These are phyloP conservation scores for Myrmaecium sp. DNA, from an alignment of 2,329 filamentous ascomycete genomes.

Conservation along the genomic window DNA sequence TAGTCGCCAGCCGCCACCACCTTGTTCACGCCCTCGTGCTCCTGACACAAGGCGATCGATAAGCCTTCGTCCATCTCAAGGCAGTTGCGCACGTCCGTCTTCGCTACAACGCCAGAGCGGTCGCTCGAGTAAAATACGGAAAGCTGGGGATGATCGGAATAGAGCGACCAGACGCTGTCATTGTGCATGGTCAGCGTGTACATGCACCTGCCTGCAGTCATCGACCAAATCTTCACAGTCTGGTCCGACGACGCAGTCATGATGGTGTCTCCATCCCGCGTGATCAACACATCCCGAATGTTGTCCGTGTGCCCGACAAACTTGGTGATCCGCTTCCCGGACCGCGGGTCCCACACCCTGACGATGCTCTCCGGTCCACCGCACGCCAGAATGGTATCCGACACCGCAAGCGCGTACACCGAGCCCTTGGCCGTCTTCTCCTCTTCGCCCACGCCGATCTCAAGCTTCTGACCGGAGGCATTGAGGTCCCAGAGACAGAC, in stretches of 20 bases:
- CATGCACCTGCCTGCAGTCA: slow-evolving; percentile 89
- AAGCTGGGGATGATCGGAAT: slow-evolving; percentile 70
- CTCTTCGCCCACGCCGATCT: slow-evolving; percentile 71
- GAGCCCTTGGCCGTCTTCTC: slow-evolving; percentile 80
- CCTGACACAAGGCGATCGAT: slow-evolving; percentile 79
- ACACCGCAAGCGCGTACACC: slow-evolving; percentile 75
- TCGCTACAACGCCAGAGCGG: slow-evolving; percentile 81
- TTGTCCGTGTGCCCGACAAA: slow-evolving; percentile 95
- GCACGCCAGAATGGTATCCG: slow-evolving; percentile 67
- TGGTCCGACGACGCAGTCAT: slow-evolving; percentile 91
- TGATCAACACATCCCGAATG: slow-evolving; percentile 78
- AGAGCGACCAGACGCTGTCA: slow-evolving; percentile 92
- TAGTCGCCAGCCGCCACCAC: slow-evolving; percentile 50
- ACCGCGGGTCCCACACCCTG: slow-evolving; percentile 76
- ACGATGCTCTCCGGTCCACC: slow-evolving; percentile 90
- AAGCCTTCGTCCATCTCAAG: slow-evolving; percentile 73
- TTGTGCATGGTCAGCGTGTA: slow-evolving; percentile 98
- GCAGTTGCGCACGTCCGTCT: slow-evolving; percentile 72
- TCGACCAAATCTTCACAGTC: slow-evolving; percentile 95
- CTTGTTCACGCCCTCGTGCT: slow-evolving; percentile 66
- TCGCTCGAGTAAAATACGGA: slow-evolving; percentile 91
- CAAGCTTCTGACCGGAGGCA: slow-evolving; percentile 68
- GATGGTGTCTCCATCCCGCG: slow-evolving; percentile 74
- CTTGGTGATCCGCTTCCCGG: slow-evolving; percentile 82
- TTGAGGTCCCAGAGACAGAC: slow-evolving; percentile 89